Evolutionary conservation across 768 basidiomycete species (phyloP).

Genomic region (Leccinum olivaceopallidum): DNA sequence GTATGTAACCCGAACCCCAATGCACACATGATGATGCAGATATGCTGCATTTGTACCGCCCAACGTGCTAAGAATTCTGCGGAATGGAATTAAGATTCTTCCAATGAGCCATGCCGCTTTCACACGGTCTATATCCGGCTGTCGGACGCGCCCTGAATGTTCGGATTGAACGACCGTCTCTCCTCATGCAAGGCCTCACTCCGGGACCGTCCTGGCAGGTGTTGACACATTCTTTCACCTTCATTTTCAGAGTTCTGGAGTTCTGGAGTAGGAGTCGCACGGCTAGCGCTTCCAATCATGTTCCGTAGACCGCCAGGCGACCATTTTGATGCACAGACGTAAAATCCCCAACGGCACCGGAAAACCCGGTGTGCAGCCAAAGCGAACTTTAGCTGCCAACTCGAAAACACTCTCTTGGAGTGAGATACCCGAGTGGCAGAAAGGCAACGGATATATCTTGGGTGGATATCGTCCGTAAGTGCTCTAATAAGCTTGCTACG

Average conservation of each 20-base stretch:
- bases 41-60: constrained; percentile 17
- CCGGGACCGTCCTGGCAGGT: neutral
- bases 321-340: constrained; percentile 20
- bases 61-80: constrained; percentile 16
- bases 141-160: neutral
- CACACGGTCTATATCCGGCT: constrained; percentile 9
- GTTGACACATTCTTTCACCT: constrained; percentile 3
- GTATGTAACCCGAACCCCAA: constrained; percentile 21
- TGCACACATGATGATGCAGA: constrained; percentile 6
- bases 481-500: constrained; percentile 1
- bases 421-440: constrained; percentile 68
- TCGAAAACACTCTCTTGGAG: constrained; percentile 46
- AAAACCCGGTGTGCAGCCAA: constrained; percentile 3
- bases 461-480: constrained; percentile 68
- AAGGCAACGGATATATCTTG: constrained; percentile 73
- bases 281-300: constrained; percentile 6
- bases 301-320: neutral
- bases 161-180: neutral
- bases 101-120: constrained; percentile 12
- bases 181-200: neutral
- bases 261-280: neutral
- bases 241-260: constrained; percentile 9
- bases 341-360: constrained; percentile 11
- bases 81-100: constrained; percentile 20
- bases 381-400: constrained; percentile 1